phyloP scores from a whole-genome alignment of 202 grass and related monocot genomes.

The Carex arenaria region DNA sequence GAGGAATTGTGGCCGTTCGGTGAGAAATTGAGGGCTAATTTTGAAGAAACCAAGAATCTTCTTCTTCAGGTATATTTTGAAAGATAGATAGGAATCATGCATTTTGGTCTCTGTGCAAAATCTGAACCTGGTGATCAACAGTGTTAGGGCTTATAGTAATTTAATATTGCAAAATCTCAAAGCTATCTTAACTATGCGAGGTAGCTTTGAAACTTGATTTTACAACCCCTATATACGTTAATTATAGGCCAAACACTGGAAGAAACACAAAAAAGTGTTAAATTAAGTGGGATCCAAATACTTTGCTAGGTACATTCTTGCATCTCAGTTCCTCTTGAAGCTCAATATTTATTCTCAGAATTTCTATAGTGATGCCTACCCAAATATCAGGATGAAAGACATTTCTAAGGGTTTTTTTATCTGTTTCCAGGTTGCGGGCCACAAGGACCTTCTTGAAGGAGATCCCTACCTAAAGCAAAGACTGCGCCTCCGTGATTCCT shows the following conservation, averaged over 20 bases:
- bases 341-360: background rate
- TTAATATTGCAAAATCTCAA: background rate
- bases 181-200: background rate
- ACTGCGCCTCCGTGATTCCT: slow-evolving; percentile 68
- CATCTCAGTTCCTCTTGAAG: background rate
- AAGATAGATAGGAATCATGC: background rate
- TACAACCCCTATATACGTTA: background rate
- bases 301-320: background rate
- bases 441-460: slow-evolving; percentile 89
- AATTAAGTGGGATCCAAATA: background rate
- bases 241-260: background rate
- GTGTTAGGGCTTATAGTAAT: background rate
- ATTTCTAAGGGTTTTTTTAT: background rate
- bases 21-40: slow-evolving; percentile 68
- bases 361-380: background rate
- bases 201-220: background rate
- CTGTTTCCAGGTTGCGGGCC: slow-evolving; percentile 58
- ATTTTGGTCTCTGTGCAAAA: background rate
- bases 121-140: background rate
- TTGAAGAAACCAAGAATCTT: slow-evolving; percentile 72
- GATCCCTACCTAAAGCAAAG: slow-evolving; percentile 93
- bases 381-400: background rate
- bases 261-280: background rate
- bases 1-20: slow-evolving; percentile 66
- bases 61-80: slow-evolving; percentile 71